phyloP scores from a whole-genome alignment of 2,329 filamentous ascomycete species.

The Fusarium subglutinans region DNA sequence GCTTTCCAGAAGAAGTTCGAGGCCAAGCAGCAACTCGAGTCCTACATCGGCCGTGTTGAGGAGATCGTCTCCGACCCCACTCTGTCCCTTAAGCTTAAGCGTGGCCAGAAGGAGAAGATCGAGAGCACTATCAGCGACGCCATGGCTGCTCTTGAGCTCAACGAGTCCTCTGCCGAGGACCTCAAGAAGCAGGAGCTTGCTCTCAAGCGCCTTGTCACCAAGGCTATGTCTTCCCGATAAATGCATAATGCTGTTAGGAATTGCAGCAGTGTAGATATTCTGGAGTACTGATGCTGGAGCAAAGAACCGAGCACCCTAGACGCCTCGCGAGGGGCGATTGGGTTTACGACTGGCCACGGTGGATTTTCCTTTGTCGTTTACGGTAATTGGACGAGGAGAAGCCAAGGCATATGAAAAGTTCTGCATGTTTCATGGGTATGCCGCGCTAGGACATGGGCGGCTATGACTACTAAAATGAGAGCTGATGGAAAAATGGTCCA shows the following conservation, averaged over 20 bases:
- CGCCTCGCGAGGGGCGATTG: constrained; percentile 25
- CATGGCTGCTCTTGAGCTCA: constrained; percentile 96
- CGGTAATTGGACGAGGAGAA: constrained; percentile 46
- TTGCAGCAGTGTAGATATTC: constrained; percentile 30
- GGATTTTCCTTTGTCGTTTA: constrained; percentile 44
- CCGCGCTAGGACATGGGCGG: constrained; percentile 35
- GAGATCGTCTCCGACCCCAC: constrained; percentile 98
- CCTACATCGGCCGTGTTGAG: constrained; percentile 98
- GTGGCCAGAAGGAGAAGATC: constrained; percentile 99
- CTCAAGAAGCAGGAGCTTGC: constrained; percentile 99
- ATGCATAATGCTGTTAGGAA: constrained; percentile 35
- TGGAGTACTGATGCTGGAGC: constrained; percentile 28
- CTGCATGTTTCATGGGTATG: constrained; percentile 46
- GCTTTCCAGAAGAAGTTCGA: constrained; percentile 99
- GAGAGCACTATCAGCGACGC: constrained; percentile 96
- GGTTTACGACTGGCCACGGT: constrained; percentile 29
- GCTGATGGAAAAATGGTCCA: constrained; percentile 36
- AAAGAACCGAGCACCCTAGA: constrained; percentile 31
- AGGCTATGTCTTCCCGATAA: constrained; percentile 95
- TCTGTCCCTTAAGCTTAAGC: constrained; percentile 97
- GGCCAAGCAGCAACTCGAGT: constrained; percentile 98
- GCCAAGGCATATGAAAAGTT: constrained; percentile 50
- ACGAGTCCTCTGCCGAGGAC: constrained; percentile 90
- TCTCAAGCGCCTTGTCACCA: constrained; percentile 97
- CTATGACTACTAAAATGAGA: constrained; percentile 44